A percentile compares a stretch with the other conserved stretches of the same genome.
Conservation (phyloP, 345 rosid genomes). For the Reutealis trisperma region DNA sequence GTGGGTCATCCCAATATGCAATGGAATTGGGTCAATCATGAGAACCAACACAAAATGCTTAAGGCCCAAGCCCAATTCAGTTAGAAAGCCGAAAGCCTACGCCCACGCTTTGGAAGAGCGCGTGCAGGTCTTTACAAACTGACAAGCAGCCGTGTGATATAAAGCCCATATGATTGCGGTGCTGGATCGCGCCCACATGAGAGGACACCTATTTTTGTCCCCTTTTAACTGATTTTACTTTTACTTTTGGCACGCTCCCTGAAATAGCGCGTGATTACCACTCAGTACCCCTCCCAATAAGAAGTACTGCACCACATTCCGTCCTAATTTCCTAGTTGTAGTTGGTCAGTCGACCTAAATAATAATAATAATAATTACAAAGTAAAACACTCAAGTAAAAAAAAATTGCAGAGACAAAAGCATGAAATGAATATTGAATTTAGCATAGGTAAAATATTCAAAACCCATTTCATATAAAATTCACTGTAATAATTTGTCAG, state of each 20-base stretch:
- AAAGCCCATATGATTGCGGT: not conserved
- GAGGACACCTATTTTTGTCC: slow-evolving; percentile 10
- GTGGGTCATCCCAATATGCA: too few species aligned
- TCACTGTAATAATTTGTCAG: too few species aligned
- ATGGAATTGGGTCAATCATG: not conserved
- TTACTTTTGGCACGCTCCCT: slow-evolving; percentile 16
- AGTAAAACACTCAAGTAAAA: not conserved
- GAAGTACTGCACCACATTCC: not conserved
- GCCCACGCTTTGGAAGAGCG: slow-evolving; percentile 1
- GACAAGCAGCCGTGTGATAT: slow-evolving; percentile 14
- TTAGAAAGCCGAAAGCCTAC: not conserved
- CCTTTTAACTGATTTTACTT: not conserved
- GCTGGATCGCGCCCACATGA: slow-evolving; percentile 4
- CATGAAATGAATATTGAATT: not conserved
- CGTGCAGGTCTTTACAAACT: not conserved
- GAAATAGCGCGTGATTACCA: not conserved
- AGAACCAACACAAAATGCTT: too few species aligned
- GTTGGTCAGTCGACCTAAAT: not conserved
- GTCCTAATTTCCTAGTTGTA: too few species aligned
- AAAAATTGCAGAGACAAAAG: too few species aligned
- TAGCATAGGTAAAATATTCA: too few species aligned
- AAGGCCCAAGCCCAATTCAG: not conserved
- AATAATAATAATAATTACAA: not conserved
- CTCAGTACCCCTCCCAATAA: not conserved
- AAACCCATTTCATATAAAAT: too few species aligned